Base-by-base conservation (phyloP, 177 flowering plant species). In the Vitis hybrid region DNA sequence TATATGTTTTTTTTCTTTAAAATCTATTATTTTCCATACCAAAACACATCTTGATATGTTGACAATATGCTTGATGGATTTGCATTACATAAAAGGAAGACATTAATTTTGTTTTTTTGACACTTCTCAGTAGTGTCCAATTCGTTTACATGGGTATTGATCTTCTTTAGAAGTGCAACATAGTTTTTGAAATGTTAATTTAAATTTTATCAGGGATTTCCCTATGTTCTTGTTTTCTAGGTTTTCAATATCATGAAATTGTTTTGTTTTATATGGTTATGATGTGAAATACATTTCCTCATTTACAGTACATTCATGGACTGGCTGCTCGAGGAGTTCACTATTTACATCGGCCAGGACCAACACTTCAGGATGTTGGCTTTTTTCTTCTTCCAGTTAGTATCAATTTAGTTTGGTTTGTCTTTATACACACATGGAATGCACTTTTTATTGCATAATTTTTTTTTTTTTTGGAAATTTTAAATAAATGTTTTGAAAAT, bases 251-350 rank as follows among this genome's bases (percentile, higher is more conserved):
- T 51, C 59, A 49, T 26, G n/a, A 60, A 9, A n/a, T 19, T 45
- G 2, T 67, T 67, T 14, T 64, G 13, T 56, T 49, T 58, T 50
- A 26, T 26, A 2, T 67, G 12, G 10, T 6, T 16, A 19, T 1
- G 22, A 53, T 62, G 10, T 71, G 21, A 11, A 55, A 1, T 49
- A 5, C 8, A 14, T 8, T 33, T 22, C 3, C 60, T 21, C 45
- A 19, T 71, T 8, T 39, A 56, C 89, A 96, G 99, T 96, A 96
- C 66, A 81, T 96, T 65, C 99, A 96, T 80, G 99, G 98, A 70
- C 79, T 96, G 75, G 97, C 99, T 68, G 99, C 99, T 48, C 85
- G 92, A 66, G 97, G 99, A 70, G 97, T 96, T 68, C 99, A 96
- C 80, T 96, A 92, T 82, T 62, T 96, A 9, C 99, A 96, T 81